Evolutionary conservation across 441 rosid species (phyloP).

Genomic region (Adansonia grandidieri): DNA sequence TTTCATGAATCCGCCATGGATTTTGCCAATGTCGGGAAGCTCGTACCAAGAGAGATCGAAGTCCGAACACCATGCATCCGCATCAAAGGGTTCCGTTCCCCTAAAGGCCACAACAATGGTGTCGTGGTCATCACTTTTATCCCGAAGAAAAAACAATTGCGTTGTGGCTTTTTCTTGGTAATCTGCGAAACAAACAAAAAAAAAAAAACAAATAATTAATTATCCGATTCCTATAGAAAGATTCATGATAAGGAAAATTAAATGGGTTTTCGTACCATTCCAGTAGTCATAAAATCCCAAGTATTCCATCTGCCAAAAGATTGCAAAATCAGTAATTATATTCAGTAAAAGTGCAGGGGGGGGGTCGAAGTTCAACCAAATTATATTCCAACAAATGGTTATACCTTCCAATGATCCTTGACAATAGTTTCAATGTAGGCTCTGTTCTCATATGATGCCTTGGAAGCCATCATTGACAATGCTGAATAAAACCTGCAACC

Average conservation of each 20-base stretch:
- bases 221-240: no score
- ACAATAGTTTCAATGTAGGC: slow-evolving; percentile 49
- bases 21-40: slow-evolving; percentile 52
- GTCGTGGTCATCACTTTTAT: slow-evolving; percentile 43
- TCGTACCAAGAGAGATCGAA: slow-evolving; percentile 77
- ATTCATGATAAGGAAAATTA: no score
- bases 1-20: slow-evolving; percentile 70
- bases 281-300: slow-evolving; percentile 61
- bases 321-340: background rate
- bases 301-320: slow-evolving; percentile 58
- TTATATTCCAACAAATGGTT: no score
- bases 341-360: background rate
- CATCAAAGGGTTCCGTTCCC: slow-evolving; percentile 69
- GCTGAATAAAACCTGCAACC: slow-evolving; percentile 41
- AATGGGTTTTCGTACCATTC: slow-evolving; percentile 51
- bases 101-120: slow-evolving; percentile 62
- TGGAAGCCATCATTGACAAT: slow-evolving; percentile 68
- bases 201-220: background rate
- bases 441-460: slow-evolving; percentile 63
- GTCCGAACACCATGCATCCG: slow-evolving; percentile 74
- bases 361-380: background rate
- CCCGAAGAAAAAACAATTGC: slow-evolving; percentile 56
- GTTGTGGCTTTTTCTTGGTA: slow-evolving; percentile 62
- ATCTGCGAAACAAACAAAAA: slow-evolving; percentile 36
- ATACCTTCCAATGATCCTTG: slow-evolving; percentile 58